phyloP scores from a whole-genome alignment of 73 alveolate genomes.

The Paramecium octaurelia region DNA sequence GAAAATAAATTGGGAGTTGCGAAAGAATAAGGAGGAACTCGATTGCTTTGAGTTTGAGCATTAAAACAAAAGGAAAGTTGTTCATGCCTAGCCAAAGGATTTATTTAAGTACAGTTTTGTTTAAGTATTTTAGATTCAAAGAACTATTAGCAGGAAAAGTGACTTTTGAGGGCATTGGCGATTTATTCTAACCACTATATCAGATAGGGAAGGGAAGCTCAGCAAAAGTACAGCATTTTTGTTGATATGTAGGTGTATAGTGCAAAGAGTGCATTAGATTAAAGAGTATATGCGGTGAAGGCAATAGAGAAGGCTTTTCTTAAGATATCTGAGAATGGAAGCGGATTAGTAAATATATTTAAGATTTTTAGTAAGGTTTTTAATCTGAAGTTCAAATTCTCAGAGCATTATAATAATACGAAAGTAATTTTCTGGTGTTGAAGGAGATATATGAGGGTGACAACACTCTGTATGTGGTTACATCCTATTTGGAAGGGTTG shows the following conservation, averaged over 20 bases:
- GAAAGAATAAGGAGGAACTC: background rate
- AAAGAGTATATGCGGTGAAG: background rate
- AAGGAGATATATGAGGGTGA: constrained; percentile 39
- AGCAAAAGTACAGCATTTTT: background rate
- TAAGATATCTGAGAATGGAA: background rate
- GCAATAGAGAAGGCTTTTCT: constrained; percentile 7
- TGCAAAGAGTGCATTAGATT: constrained; percentile 12
- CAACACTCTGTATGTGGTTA: background rate
- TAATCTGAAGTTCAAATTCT: constrained; percentile 14
- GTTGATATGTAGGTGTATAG: background rate
- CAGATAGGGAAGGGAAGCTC: constrained; percentile 37
- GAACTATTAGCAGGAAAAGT: constrained; percentile 10
- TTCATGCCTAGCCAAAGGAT: background rate
- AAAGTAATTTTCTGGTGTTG: background rate
- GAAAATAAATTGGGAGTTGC: background rate
- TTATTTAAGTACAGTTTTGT: background rate
- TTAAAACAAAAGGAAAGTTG: background rate
- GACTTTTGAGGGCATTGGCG: background rate
- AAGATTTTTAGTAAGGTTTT: background rate
- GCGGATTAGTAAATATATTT: background rate
- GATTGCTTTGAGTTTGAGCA: background rate
- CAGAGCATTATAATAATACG: background rate
- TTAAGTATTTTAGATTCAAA: background rate
- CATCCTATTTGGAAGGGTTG: background rate
- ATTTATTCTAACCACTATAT: background rate